These are phyloP conservation scores for Fusarium sp. DNA, from an alignment of 2,329 filamentous ascomycete species.

Conservation along the genomic window DNA sequence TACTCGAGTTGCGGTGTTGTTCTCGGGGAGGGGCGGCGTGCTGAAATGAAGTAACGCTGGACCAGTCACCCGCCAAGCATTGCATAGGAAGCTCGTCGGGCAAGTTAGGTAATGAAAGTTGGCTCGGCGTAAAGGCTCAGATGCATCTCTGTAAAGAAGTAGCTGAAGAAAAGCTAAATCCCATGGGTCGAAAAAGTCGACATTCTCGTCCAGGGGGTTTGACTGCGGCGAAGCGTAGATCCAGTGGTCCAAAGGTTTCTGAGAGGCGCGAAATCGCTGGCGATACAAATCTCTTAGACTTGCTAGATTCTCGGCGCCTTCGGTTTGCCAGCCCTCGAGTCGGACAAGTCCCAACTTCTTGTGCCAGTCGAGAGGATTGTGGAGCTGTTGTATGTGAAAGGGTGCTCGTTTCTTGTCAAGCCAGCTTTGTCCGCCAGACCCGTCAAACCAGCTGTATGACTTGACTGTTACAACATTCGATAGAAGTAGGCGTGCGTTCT, in stretches of 20 bases:
- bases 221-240: not conserved
- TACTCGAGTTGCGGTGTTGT: not conserved
- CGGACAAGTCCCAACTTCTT: not conserved
- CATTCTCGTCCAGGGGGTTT: not conserved
- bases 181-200: not conserved
- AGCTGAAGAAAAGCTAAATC: not conserved
- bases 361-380: slow-evolving; percentile 4
- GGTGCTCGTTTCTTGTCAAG: not conserved
- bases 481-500: not conserved
- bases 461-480: not conserved
- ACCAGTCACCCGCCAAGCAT: not conserved
- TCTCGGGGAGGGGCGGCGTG: not conserved
- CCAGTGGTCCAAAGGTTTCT: not conserved
- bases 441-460: not conserved
- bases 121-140: not conserved
- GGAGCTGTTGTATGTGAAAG: slow-evolving; percentile 8
- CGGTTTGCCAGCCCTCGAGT: not conserved
- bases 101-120: slow-evolving; percentile 6
- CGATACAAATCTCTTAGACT: not conserved
- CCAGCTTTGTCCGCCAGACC: not conserved
- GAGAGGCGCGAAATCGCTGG: not conserved
- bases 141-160: not conserved
- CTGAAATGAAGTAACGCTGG: not conserved
- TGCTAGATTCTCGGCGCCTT: not conserved
- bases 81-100: not conserved